Percentiles rank a stretch among this genome's conserved stretches.
Conservation (phyloP, 2,329 filamentous ascomycete species). For the Hansfordia pulvinata region DNA sequence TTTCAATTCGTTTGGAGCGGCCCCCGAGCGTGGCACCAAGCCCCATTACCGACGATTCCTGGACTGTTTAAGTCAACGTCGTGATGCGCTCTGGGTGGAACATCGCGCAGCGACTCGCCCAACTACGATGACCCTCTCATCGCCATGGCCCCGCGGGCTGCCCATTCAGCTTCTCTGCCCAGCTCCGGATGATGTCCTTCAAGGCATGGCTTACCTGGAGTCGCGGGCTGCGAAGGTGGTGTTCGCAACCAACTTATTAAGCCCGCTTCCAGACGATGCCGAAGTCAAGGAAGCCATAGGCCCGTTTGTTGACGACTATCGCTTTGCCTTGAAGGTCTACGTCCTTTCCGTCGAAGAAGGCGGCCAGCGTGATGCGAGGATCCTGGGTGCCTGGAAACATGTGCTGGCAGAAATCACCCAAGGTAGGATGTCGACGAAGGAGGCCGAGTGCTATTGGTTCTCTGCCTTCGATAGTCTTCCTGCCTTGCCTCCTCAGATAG, state of each 20-base stretch:
- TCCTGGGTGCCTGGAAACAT: conserved; percentile 8
- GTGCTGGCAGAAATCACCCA: conserved; percentile 5
- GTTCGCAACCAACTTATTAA: conserved; percentile 6
- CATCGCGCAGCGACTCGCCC: conserved; percentile 3
- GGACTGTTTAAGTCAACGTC: conserved; percentile 7
- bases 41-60: conserved; percentile 6
- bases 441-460: conserved; percentile 6
- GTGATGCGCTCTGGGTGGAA: conserved; percentile 8
- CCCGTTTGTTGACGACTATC: conserved; percentile 8
- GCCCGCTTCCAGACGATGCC: conserved; percentile 5
- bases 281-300: conserved; percentile 6
- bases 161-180: conserved; percentile 5
- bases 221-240: conserved; percentile 8
- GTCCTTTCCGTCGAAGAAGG: conserved; percentile 3
- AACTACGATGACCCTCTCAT: conserved; percentile 1
- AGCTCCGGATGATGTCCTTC: not conserved
- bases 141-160: conserved; percentile 8
- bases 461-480: conserved; percentile 1
- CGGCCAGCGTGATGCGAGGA: conserved; percentile 4
- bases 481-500: not conserved
- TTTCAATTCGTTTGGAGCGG: not conserved
- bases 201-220: conserved; percentile 8
- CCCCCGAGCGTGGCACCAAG: not conserved
- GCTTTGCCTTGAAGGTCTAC: conserved; percentile 8
- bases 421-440: conserved; percentile 2